Percentiles rank a stretch among this genome's conserved stretches.
Evolutionary conservation across 257 asterid species (phyloP).

Genomic region (Capsicum pubescens): DNA sequence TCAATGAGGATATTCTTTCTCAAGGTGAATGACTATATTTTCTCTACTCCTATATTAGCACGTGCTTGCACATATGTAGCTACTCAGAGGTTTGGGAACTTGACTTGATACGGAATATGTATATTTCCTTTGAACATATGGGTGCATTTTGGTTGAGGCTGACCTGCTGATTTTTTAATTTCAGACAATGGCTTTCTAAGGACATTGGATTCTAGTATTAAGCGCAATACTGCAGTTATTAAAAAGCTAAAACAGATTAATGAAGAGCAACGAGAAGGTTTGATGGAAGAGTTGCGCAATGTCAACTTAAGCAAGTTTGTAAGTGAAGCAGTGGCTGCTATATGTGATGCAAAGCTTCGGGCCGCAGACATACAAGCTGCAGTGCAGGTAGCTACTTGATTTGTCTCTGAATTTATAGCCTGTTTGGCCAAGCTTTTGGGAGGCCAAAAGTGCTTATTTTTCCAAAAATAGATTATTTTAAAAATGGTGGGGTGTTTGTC

Average conservation of each 20-base stretch:
- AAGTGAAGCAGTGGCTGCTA: conserved; percentile 96
- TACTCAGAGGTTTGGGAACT: conserved; percentile 14
- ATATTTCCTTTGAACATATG: not conserved
- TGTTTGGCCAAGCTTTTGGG: no score
- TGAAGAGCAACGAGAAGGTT: conserved; percentile 92
- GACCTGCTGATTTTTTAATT: conserved; percentile 37
- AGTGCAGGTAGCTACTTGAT: conserved; percentile 71
- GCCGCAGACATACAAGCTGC: conserved; percentile 93
- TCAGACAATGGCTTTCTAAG: conserved; percentile 89
- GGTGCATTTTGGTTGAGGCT: conserved; percentile 28
- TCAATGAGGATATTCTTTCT: not conserved
- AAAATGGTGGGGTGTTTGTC: no score
- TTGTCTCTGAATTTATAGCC: not conserved
- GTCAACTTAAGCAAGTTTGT: conserved; percentile 97
- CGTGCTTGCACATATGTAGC: conserved; percentile 8
- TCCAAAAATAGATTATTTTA: no score
- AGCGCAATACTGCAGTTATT: conserved; percentile 95
- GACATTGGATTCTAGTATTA: conserved; percentile 97
- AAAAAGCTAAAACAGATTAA: conserved; percentile 94
- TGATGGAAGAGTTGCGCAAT: conserved; percentile 92
- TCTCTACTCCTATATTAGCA: conserved; percentile 13
- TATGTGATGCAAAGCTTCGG: conserved; percentile 95
- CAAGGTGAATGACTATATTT: not conserved
- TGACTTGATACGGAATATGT: not conserved
- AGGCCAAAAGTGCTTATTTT: no score